Base-by-base conservation (phyloP, 306 rosid species). In the Coriaria nepalensis region DNA sequence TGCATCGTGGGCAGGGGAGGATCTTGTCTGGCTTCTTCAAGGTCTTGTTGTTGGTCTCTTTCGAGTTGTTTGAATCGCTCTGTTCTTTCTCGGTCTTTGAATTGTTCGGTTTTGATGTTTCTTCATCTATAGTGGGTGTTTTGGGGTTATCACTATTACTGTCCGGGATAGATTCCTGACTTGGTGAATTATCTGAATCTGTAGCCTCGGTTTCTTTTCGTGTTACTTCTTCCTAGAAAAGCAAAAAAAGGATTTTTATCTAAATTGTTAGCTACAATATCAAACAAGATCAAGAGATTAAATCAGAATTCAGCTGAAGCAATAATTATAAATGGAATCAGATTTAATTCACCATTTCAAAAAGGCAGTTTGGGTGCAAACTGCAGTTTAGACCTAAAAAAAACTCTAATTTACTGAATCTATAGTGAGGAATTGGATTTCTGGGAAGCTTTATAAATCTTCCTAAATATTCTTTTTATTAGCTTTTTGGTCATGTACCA, bases 1-100 rank as follows among this genome's bases (percentile, higher is more conserved):
- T 87, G 75, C 94, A 87, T 50, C 96, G 94, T 8, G 96, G 96
- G 46, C 96, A 87, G 13, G 94, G 84, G 41, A 87, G 65, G 10
- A 83, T 51, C 67, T 87, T 87, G 45, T 87, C 96, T 2, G 96
- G 94, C 73, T 83, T 87, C 78, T 83, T 83, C 77, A 78, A 66
- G 45, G 79, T 65, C 65, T 70, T n/a, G n/a, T n/a, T n/a, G n/a
- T n/a, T 82, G 29, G 29, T 20, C 75, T 86, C 94, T 50, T 77
- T 70, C 0, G 78, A 53, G 55, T 64, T 57, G 60, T 47, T 44
- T 20, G 57, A 66, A 48, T 73, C 76, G 37, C 53, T 58, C 64
- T 66, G 64, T 11, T 72, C 83, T 61, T 80, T 84, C 63, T 73
- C 75, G 5, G 66, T 55, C 47, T 59, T 59, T 4, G 52, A 62